Evolutionary conservation across 2,329 filamentous ascomycete genomes (phyloP).

Genomic region (Pseudocercospora cruenta): DNA sequence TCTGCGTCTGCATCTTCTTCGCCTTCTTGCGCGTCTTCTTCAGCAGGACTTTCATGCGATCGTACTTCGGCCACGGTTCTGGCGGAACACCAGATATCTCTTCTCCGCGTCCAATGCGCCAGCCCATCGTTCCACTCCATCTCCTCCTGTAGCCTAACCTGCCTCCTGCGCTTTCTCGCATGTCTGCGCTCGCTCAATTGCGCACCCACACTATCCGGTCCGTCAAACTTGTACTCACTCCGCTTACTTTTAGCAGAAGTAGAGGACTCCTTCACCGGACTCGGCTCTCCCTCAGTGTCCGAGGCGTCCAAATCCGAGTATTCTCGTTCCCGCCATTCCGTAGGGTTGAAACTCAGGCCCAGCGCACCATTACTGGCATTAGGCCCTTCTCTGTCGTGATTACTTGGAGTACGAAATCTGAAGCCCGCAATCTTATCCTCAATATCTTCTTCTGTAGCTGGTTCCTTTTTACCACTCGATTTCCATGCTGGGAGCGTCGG

Average conservation of each 20-base stretch:
- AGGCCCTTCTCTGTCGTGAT: slow-evolving; percentile 11
- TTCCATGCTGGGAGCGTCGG: slow-evolving; percentile 39
- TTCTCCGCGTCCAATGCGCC: slow-evolving; percentile 73
- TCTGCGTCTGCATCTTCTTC: background rate
- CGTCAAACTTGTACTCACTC: slow-evolving; percentile 47
- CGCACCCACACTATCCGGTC: slow-evolving; percentile 48
- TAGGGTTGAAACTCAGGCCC: slow-evolving; percentile 40
- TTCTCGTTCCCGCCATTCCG: slow-evolving; percentile 49
- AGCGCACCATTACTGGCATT: slow-evolving; percentile 4
- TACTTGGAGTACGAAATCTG: slow-evolving; percentile 30
- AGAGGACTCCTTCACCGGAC: slow-evolving; percentile 11
- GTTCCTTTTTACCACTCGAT: slow-evolving; percentile 19
- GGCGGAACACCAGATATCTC: slow-evolving; percentile 86
- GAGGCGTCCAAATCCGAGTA: slow-evolving; percentile 41
- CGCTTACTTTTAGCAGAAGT: slow-evolving; percentile 23
- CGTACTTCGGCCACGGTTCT: slow-evolving; percentile 35
- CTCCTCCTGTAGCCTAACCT: slow-evolving; percentile 45
- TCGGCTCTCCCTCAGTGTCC: slow-evolving; percentile 36
- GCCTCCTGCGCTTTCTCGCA: slow-evolving; percentile 44
- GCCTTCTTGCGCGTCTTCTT: background rate
- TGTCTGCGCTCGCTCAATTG: slow-evolving; percentile 36
- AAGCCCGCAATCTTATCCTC: slow-evolving; percentile 36
- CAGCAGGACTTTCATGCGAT: slow-evolving; percentile 11
- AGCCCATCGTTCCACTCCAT: slow-evolving; percentile 77
- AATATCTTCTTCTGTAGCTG: slow-evolving; percentile 20